phyloP scores from a whole-genome alignment of 176 grass and related monocot genomes.

The Hordeum marinum region DNA sequence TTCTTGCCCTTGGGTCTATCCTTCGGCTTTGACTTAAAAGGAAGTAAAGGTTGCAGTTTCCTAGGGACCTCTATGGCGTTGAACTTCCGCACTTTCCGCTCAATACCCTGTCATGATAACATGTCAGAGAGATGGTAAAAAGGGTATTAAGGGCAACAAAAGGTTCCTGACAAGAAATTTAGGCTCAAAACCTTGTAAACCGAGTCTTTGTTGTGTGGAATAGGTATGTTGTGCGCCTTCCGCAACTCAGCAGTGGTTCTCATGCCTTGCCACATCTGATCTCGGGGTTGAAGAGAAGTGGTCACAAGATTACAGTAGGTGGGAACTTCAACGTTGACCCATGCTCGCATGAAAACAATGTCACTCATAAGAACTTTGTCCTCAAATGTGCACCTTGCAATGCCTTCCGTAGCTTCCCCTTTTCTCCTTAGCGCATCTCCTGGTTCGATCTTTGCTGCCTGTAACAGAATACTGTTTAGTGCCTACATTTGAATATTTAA shows the following conservation, averaged over 20 bases:
- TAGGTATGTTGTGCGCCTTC: conserved; percentile 47
- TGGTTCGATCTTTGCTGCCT: conserved; percentile 73
- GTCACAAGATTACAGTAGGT: conserved; percentile 67
- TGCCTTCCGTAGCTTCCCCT: conserved; percentile 73
- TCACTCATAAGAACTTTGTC: conserved; percentile 98
- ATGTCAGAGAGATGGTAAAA: not conserved
- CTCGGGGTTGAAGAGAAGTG: conserved; percentile 69
- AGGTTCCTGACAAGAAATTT: not conserved
- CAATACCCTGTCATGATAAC: conserved; percentile 53
- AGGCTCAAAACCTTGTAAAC: conserved; percentile 63
- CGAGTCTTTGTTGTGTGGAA: conserved; percentile 86
- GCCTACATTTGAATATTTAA: not conserved
- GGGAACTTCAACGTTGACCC: conserved; percentile 84
- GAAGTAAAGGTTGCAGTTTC: conserved; percentile 74
- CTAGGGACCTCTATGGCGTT: conserved; percentile 69
- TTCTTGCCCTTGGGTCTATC: conserved; percentile 38
- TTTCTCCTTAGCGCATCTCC: conserved; percentile 64
- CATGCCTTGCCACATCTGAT: conserved; percentile 80
- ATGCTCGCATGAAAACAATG: conserved; percentile 92
- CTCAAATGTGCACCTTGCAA: conserved; percentile 97
- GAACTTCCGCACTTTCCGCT: conserved; percentile 82
- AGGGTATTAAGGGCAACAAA: not conserved
- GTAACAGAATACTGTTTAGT: conserved; percentile 25
- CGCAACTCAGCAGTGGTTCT: conserved; percentile 75
- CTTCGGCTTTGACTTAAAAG: conserved; percentile 85